These are phyloP conservation scores for Mycosphaerelloides madeirae DNA, from an alignment of 2,329 filamentous ascomycete species.

Conservation along the genomic window DNA sequence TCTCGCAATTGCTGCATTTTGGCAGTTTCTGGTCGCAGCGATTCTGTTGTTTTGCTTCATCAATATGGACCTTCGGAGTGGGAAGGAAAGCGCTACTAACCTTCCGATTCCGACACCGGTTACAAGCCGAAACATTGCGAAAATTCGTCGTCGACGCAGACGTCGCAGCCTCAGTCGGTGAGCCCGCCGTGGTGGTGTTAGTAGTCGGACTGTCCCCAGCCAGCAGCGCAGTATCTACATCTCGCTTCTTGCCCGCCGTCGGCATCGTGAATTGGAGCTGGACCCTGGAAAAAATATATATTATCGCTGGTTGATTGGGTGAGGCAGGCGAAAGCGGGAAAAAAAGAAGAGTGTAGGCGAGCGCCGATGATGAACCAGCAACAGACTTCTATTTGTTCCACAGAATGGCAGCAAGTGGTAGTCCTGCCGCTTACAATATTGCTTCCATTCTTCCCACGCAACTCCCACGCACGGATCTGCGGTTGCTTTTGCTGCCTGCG, in stretches of 20 bases:
- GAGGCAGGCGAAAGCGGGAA: neutral
- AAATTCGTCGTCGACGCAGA: conserved; percentile 58
- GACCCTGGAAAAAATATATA: too few species aligned
- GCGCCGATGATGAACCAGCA: conserved; percentile 1
- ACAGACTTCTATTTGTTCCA: too few species aligned
- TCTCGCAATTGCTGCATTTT: conserved; percentile 85
- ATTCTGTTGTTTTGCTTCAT: too few species aligned
- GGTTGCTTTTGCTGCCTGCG: too few species aligned
- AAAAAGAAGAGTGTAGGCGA: conserved; percentile 4
- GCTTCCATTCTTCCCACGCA: too few species aligned
- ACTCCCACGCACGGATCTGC: too few species aligned
- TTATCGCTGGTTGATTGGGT: neutral
- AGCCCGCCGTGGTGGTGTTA: conserved; percentile 5
- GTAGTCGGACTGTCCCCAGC: neutral
- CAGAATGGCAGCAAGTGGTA: too few species aligned
- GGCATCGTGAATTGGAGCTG: conserved; percentile 3
- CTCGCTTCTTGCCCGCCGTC: conserved; percentile 15
- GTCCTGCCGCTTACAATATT: too few species aligned
- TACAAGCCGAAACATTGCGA: conserved; percentile 75
- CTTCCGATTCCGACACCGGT: conserved; percentile 84
- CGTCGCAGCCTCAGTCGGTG: conserved; percentile 10
- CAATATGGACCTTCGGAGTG: too few species aligned
- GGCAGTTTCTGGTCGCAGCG: conserved; percentile 90
- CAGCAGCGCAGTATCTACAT: conserved; percentile 9
- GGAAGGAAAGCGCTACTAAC: conserved; percentile 3